A percentile compares a stretch with the other conserved stretches of the same genome.
These are phyloP conservation scores for Puccinellia tenuiflora DNA, from an alignment of 176 grass and related monocot species.

Conservation along the genomic window DNA sequence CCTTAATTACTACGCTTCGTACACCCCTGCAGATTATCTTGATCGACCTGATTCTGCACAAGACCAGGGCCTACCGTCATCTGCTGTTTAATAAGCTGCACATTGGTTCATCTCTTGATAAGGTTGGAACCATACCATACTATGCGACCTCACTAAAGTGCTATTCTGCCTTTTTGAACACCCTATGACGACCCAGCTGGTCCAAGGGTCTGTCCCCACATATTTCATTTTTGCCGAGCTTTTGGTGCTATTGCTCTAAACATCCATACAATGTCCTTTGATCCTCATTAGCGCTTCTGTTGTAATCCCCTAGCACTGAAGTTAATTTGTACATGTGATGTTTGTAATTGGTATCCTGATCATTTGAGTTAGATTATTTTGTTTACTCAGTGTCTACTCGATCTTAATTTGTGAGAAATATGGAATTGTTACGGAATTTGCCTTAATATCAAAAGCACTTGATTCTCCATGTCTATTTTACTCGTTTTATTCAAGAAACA, in stretches of 20 bases:
- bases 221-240: background rate
- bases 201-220: background rate
- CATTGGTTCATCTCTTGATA: slow-evolving; percentile 50
- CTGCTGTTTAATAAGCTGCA: slow-evolving; percentile 75
- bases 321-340: background rate
- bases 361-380: background rate
- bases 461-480: background rate
- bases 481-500: background rate
- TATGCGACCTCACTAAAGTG: background rate
- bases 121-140: slow-evolving; percentile 31
- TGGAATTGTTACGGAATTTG: background rate
- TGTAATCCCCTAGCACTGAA: background rate
- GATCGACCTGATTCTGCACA: slow-evolving; percentile 93
- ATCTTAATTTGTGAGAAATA: background rate
- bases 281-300: background rate
- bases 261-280: background rate
- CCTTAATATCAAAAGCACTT: background rate
- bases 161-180: background rate
- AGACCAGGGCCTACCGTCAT: slow-evolving; percentile 83
- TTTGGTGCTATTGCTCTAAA: background rate
- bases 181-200: background rate
- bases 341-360: background rate
- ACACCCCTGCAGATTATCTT: slow-evolving; percentile 63
- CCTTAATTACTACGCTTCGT: background rate
- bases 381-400: background rate